Evolutionary conservation across 441 rosid genomes (phyloP), one percentile per base, ranked within the genome.

Genomic region (Raphanus hybrid): DNA sequence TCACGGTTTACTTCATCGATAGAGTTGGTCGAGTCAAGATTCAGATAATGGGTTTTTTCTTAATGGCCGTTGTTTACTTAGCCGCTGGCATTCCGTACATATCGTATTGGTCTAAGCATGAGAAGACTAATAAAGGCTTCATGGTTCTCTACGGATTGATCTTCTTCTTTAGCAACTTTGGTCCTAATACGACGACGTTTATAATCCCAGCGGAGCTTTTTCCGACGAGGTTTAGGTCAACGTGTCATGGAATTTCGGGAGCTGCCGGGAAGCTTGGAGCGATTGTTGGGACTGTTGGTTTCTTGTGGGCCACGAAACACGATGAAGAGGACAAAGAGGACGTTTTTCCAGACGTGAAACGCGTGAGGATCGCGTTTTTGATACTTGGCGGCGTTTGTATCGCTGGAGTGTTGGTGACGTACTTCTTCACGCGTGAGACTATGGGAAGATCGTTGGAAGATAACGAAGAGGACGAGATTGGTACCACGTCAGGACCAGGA

Each of bases 181-280:
- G 98, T 32, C 98, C 95, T 1, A 90, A 93, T 64, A 86, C 93
- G 0, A 91, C 98, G 1, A 91, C 98, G 0, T 93, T 90, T 67
- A 90, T 93, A 0, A 82, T 91, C 32, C 98, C 98, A 0, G 97
- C 93, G 0, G 95, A 93, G 64, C 91, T 91, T 11, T 93, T 93
- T 34, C 98, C 98, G 2, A 85, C 98, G 0, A 84, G 97, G 78
- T 88, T 90, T 26, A 82, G 98, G 72, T 83, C 97, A 2, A 91
- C 93, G 1, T 93, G 98, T 75, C 93, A 93, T 29, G 97, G 92
- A 20, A 89, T 93, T 34, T 80, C 93, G 0, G 98, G 89, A 52
- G 93, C 98, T 0, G 41, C 55, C 8, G 96, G 97, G 69, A 93
- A 91, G 78, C 59, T 87, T 0, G 97, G 98, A 3, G 97, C 97